Evolutionary conservation across 1,139 yeast species (phyloP), one percentile per base, ranked within the genome.

Genomic region (Nematodospora anomalae): DNA sequence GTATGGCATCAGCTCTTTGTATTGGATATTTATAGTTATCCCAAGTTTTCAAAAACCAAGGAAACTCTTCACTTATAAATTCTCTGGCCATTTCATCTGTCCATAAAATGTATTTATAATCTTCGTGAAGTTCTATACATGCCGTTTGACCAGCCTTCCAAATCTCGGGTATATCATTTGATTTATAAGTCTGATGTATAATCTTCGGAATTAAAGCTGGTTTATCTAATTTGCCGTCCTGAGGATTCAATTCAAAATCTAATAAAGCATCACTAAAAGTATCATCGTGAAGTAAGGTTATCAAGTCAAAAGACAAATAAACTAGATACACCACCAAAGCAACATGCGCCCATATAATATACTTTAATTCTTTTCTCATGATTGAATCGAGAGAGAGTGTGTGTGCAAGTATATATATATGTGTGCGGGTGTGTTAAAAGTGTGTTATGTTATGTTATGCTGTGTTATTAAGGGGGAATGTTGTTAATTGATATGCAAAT

Each of bases 161-260:
- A 38, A 76, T 68, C 32, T 79, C 87, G 2, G 97, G 97, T 18
- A 89, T 76, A 16, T 79, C 74, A 14, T 66, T 74, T 18, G 85
- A 83, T 59, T 87, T 89, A 63, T 89, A 89, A 11, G 97, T 89
- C 61, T 89, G 97, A 57, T 89, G 97, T 40, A 89, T 88, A 56
- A 89, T 88, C 54, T 84, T 86, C 26, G 97, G 97, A 33, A 89
- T 86, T 32, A 81, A 54, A 41, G 71, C 68, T 9, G 78, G 79
- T 45, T 64, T 64, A 23, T 63, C 64, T 22, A 68, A 54, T 13
- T 51, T 52, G 10, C 65, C 67, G 37, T 62, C 69, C 25, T 60
- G 54, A 4, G 80, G 77, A 46, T 72, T 68, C 40, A 84, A 59
- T 47, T 85, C 94, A 23, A 69, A 63, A 40, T 74, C 76, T 14